Evolutionary conservation across 345 rosid species (phyloP).

Genomic region (Streptanthus diversifolius): DNA sequence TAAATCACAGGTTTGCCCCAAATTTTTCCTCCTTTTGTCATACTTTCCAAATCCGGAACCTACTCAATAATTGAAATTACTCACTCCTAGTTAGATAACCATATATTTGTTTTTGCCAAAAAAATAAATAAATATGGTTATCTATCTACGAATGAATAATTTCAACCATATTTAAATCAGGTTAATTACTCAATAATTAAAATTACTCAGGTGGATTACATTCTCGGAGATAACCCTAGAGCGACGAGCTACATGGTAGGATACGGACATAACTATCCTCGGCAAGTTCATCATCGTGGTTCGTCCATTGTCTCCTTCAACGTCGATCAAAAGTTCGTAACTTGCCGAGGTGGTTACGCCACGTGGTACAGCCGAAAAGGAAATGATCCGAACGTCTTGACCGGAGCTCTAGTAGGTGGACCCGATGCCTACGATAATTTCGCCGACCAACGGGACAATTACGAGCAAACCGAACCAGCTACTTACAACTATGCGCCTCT

Average conservation of each 20-base stretch:
- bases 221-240: constrained; percentile 94
- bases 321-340: constrained; percentile 54
- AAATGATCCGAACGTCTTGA: constrained; percentile 76
- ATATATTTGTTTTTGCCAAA: background rate
- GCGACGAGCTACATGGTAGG: constrained; percentile 98
- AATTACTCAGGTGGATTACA: constrained; percentile 65
- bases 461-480: constrained; percentile 96
- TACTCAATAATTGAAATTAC: no score
- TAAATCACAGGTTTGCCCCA: constrained; percentile 61
- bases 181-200: background rate
- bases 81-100: no score
- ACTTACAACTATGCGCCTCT: constrained; percentile 95
- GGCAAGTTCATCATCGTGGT: constrained; percentile 81
- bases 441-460: constrained; percentile 85
- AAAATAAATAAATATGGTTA: background rate
- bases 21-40: background rate
- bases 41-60: background rate
- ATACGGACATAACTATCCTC: constrained; percentile 80
- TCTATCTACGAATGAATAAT: no score
- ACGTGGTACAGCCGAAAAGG: constrained; percentile 69
- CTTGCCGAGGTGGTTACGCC: constrained; percentile 88
- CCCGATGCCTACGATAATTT: constrained; percentile 94
- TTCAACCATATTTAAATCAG: background rate
- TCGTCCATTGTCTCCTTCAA: constrained; percentile 86
- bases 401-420: constrained; percentile 94